Percentiles rank a stretch among this genome's conserved stretches.
Evolutionary conservation across 768 basidiomycete species (phyloP).

Genomic region (Russula earlei): DNA sequence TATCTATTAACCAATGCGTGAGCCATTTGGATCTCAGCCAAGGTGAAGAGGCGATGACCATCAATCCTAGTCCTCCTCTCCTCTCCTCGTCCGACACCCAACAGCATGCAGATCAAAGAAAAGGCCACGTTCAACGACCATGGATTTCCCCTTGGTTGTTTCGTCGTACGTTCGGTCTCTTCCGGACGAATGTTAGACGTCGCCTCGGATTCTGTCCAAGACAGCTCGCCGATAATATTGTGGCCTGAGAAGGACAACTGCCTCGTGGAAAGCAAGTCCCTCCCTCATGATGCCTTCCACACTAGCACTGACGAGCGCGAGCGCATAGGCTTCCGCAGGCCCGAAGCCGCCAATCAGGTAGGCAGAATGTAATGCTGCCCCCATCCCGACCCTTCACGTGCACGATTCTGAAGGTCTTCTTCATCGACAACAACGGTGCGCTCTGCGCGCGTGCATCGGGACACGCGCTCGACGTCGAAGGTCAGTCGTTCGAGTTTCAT

Average conservation of each 20-base stretch:
- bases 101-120: conserved; percentile 6
- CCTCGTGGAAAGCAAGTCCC: conserved; percentile 57
- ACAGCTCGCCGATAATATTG: conserved; percentile 53
- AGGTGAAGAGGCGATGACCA: too few relatives aligned
- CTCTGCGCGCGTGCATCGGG: conserved; percentile 72
- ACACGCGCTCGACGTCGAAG: conserved; percentile 74
- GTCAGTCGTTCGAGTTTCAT: conserved; percentile 30
- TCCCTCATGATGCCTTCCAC: neutral
- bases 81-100: too few relatives aligned
- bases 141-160: conserved; percentile 44
- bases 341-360: conserved; percentile 68
- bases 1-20: too few relatives aligned
- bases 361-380: conserved; percentile 9
- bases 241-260: conserved; percentile 70
- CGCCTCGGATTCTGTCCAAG: conserved; percentile 39
- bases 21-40: too few relatives aligned
- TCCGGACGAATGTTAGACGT: conserved; percentile 52
- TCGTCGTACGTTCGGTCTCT: conserved; percentile 48
- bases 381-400: neutral
- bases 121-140: conserved; percentile 10
- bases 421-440: conserved; percentile 67
- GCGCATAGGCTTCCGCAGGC: conserved; percentile 50
- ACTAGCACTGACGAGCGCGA: neutral
- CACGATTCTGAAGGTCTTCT: conserved; percentile 52
- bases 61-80: too few relatives aligned